Percentiles rank a stretch among this genome's conserved stretches.
phyloP scores from a whole-genome alignment of 2,329 filamentous ascomycete species.

The Basipetospora chlamydospora region DNA sequence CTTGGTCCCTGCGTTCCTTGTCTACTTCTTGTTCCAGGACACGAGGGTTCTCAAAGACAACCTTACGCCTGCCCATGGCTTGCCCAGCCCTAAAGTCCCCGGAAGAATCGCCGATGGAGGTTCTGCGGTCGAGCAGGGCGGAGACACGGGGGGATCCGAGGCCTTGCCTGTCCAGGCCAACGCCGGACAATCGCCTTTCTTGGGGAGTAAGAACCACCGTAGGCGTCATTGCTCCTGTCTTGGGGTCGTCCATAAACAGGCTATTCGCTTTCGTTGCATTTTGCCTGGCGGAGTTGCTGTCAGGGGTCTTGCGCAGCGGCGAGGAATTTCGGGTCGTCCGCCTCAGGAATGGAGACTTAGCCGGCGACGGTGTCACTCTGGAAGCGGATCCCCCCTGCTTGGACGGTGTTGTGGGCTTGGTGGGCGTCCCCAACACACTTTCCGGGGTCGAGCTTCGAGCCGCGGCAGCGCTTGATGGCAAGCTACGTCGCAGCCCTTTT shows the following conservation, averaged over 20 bases:
- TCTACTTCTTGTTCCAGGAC: conserved; percentile 49
- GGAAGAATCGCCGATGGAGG: conserved; percentile 55
- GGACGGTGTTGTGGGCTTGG: conserved; percentile 13
- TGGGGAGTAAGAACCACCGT: conserved; percentile 49
- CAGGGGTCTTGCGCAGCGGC: conserved; percentile 15
- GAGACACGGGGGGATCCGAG: conserved; percentile 63
- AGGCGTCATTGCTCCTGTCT: conserved; percentile 44
- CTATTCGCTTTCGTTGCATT: conserved; percentile 14
- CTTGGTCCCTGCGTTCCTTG: conserved; percentile 41
- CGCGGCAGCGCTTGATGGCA: conserved; percentile 18
- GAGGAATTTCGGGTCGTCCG: conserved; percentile 6
- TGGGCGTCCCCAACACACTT: too few species aligned
- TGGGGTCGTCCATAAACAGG: conserved; percentile 36
- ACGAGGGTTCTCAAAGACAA: conserved; percentile 53
- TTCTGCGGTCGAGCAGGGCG: conserved; percentile 54
- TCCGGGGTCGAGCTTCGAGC: conserved; percentile 2
- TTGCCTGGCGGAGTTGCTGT: background rate
- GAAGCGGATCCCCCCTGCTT: conserved; percentile 10
- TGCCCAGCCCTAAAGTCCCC: conserved; percentile 45
- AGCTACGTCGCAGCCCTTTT: conserved; percentile 33
- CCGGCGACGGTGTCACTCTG: conserved; percentile 4
- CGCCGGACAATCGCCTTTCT: conserved; percentile 38
- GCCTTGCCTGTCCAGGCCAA: conserved; percentile 55
- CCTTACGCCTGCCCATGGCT: conserved; percentile 17
- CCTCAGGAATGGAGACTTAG: conserved; percentile 1